A percentile compares a stretch with the other conserved stretches of the same genome.
phyloP scores from a whole-genome alignment of 148 eudicot species.

The Selenicereus undatus region DNA sequence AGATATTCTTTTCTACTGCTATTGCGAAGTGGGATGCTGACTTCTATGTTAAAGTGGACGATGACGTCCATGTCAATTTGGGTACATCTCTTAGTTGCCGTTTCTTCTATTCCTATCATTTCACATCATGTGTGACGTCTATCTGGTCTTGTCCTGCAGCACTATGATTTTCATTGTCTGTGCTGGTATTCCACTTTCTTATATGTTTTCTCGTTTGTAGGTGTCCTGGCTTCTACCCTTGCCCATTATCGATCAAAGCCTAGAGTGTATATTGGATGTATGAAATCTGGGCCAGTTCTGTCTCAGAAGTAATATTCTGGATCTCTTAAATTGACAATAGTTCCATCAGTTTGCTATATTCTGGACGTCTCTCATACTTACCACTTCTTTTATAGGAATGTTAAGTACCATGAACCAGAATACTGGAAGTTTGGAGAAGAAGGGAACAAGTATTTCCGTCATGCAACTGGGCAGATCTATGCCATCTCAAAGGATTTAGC shows the following conservation, averaged over 20 bases:
- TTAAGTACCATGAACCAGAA: slow-evolving; percentile 94
- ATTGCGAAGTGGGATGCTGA: slow-evolving; percentile 96
- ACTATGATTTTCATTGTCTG: background rate
- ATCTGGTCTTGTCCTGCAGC: background rate
- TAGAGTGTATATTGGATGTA: slow-evolving; percentile 88
- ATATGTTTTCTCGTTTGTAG: slow-evolving; percentile 31
- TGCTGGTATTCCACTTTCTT: background rate
- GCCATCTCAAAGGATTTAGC: slow-evolving; percentile 94
- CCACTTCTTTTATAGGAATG: slow-evolving; percentile 46
- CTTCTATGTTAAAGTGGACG: slow-evolving; percentile 92
- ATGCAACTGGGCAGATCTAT: slow-evolving; percentile 97
- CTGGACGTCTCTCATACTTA: background rate
- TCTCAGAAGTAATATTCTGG: slow-evolving; percentile 60
- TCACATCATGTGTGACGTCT: background rate
- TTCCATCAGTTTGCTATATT: background rate
- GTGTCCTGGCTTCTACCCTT: slow-evolving; percentile 80
- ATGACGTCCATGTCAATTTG: slow-evolving; percentile 93
- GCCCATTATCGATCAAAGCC: slow-evolving; percentile 83
- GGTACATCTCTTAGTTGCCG: slow-evolving; percentile 36
- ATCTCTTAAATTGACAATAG: slow-evolving; percentile 4
- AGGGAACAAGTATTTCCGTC: slow-evolving; percentile 92
- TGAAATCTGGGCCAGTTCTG: slow-evolving; percentile 98
- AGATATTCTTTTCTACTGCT: slow-evolving; percentile 84
- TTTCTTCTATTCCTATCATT: background rate
- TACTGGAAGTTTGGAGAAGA: slow-evolving; percentile 98